These are phyloP conservation scores for Trichoderma erinaceum DNA, from an alignment of 495 filamentous ascomycete genomes.

Conservation along the genomic window DNA sequence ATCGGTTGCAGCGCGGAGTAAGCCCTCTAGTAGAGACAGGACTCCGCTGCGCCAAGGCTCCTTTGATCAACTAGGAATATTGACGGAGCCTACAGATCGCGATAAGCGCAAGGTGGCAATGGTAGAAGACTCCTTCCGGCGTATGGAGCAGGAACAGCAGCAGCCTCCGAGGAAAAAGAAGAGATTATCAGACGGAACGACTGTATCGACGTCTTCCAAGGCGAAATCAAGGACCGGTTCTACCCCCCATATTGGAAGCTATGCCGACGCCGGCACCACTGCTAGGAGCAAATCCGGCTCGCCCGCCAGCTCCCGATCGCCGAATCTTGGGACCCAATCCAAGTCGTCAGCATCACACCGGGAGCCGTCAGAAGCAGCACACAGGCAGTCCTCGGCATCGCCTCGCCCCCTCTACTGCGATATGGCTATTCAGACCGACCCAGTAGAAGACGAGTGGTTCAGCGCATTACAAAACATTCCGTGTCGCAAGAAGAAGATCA, in stretches of 20 bases:
- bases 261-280: conserved; percentile 42
- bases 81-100: conserved; percentile 69
- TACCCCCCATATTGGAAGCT: conserved; percentile 17
- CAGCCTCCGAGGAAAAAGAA: conserved; percentile 55
- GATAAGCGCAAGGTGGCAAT: conserved; percentile 84
- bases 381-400: conserved; percentile 29
- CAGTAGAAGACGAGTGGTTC: conserved; percentile 40
- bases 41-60: conserved; percentile 58
- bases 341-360: conserved; percentile 22
- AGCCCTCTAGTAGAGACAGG: conserved; percentile 73
- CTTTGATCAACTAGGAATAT: conserved; percentile 42
- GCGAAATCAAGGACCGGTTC: conserved; percentile 18
- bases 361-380: conserved; percentile 21
- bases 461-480: conserved; percentile 23
- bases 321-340: conserved; percentile 21
- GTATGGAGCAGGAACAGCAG: conserved; percentile 60
- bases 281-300: conserved; percentile 44
- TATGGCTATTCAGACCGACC: conserved; percentile 45
- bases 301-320: conserved; percentile 37
- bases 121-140: conserved; percentile 67
- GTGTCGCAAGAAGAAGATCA: conserved; percentile 35
- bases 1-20: conserved; percentile 68
- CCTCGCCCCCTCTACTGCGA: conserved; percentile 38
- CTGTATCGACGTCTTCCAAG: conserved; percentile 29
- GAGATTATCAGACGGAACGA: conserved; percentile 52